Base-by-base conservation (phyloP, 768 basidiomycete species). In the Neoboletus magnificus region DNA sequence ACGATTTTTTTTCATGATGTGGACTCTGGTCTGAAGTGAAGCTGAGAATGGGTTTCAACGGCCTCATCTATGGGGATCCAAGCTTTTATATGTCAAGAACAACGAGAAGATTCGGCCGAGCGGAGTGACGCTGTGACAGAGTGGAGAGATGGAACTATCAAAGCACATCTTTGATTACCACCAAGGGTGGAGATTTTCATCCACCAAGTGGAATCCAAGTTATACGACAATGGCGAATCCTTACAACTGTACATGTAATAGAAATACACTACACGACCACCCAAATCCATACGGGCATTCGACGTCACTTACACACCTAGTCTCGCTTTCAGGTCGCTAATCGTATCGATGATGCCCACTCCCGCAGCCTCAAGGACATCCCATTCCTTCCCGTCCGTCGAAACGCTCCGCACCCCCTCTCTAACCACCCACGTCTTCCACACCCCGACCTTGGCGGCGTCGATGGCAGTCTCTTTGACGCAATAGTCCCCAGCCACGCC, bases 401-500 rank as follows among this genome's bases (percentile, higher is more conserved):
- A 65, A 23, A 64, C 80, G 47, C 78, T 79, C 63, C 71, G 77
- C 45, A 81, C 76, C 20, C 72, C 80, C 56, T 82, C 81, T 37
- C 50, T 74, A 7, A 82, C 66, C 5, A 82, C 73, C 79, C 79
- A 82, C 10, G 77, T 76, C 40, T 68, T 75, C 66, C 81, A 84
- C 23, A 74, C 76, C 48, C 71, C 75, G 22, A 54, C 37, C 51
- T 80, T 76, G 48, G 74, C 66, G 1, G 81, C 75, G 63, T 87
- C 84, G 25, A 82, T 66, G 30, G 82, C 83, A 4, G 82, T 81
- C 48, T 64, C 75, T 57, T 81, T 79, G 56, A 91, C 88, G 60
- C 91, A 93, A 66, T 83, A 91, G 63, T 93, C 91, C 2, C 87
- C 83, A 20, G 91, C 91, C 33, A 93, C 71, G 1, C 86, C 86